phyloP scores from a whole-genome alignment of 192 early-diverging fungal species.

The Umbelopsis ramanniana region DNA sequence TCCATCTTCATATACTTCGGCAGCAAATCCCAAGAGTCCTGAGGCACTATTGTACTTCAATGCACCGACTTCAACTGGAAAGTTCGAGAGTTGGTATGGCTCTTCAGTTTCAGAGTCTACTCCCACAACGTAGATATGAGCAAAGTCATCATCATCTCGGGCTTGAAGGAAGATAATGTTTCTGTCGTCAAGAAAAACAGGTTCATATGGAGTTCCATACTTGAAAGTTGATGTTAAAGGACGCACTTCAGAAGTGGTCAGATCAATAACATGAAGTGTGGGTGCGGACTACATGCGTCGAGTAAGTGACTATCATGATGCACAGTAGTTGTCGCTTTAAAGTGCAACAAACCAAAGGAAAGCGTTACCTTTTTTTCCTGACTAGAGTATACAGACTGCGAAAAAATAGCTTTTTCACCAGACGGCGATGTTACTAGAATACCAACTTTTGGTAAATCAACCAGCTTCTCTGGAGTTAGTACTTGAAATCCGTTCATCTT shows the following conservation, averaged over 20 bases:
- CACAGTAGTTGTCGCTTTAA: not conserved
- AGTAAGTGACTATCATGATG: not conserved
- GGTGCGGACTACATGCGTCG: conserved; percentile 41
- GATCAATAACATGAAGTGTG: conserved; percentile 51
- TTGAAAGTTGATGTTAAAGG: conserved; percentile 42
- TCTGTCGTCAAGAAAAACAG: conserved; percentile 43
- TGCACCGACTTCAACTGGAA: conserved; percentile 54
- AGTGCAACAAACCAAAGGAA: not conserved
- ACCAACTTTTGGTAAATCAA: conserved; percentile 57
- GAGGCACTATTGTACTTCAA: conserved; percentile 57
- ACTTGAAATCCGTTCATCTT: not conserved
- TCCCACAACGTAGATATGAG: conserved; percentile 43
- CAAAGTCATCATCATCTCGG: conserved; percentile 23
- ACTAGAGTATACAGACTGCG: conserved; percentile 57
- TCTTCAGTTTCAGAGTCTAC: conserved; percentile 23
- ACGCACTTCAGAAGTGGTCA: conserved; percentile 43
- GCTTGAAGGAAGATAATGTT: conserved; percentile 40
- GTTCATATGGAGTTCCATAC: conserved; percentile 36
- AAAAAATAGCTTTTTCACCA: conserved; percentile 50
- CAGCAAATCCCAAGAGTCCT: conserved; percentile 60
- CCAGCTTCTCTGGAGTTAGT: conserved; percentile 62
- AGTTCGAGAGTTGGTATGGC: conserved; percentile 43
- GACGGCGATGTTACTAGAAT: conserved; percentile 52
- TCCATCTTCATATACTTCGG: conserved; percentile 63
- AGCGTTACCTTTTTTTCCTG: conserved; percentile 27